Evolutionary conservation across 176 grass and related monocot genomes (phyloP), one percentile per base, ranked within the genome.

Genomic region (Rhipidocladum racemiflorum): DNA sequence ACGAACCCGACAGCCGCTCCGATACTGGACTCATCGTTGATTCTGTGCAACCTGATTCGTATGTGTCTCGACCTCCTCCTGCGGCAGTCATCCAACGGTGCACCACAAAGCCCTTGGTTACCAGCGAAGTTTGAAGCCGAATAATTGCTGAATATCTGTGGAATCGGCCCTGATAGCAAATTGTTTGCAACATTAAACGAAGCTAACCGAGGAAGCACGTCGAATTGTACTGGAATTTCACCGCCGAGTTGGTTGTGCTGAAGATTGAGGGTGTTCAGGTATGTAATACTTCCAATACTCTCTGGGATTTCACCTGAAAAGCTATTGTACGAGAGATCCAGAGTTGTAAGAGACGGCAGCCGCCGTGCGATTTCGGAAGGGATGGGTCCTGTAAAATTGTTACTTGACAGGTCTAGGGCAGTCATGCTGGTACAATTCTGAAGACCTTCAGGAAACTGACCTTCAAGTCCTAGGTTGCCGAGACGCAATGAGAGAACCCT

Each of bases 241-340:
- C 89, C 74, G 17, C 7, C 70, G 44, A 94, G 21, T 6, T 42
- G 75, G 32, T 90, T 94, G 32, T 88, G 36, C 65, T 88, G 45
- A 25, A 92, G 74, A 23, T 81, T 84, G 42, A 94, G 69, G 1
- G 1, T 0, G 40, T 86, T 77, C 32, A 90, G 74, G 10, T 77
- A 74, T 9, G 0, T 6, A 3, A 36, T 36, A 36, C 6, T 36
- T 36, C 35, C 35, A 36, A 36, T 36, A 36, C 35, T 36, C 35
- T 36, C 8, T 28, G 86, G 88, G 25, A 96, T 96, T 35, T 25
- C 21, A 11, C 86, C 86, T 1, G 83, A 68, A 72, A 96, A 87
- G 0, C 25, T 67, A 27, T 96, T 92, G 28, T 40, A 66, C 0
- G 93, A 92, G 75, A 92, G 90, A 24, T 92, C 82, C 3, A 95